These are phyloP conservation scores for Microstegium vimineum DNA, from an alignment of 176 grass and related monocot species.

Conservation along the genomic window DNA sequence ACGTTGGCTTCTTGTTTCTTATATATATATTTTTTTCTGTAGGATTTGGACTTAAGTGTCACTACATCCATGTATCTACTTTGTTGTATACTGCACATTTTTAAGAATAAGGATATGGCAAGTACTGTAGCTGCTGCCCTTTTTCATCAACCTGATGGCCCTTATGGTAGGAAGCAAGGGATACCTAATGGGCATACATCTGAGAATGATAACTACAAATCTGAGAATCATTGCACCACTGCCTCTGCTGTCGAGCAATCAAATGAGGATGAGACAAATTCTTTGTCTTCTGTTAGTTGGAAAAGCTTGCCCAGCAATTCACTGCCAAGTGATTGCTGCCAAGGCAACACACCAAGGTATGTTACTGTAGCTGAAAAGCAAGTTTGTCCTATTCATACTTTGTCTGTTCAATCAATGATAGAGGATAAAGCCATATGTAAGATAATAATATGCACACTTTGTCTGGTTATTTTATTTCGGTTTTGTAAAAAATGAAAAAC, in stretches of 20 bases:
- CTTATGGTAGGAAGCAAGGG: conserved; percentile 38
- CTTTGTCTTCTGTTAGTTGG: conserved; percentile 20
- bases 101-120: conserved; percentile 94
- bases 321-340: conserved; percentile 43
- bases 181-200: conserved; percentile 48
- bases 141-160: conserved; percentile 63
- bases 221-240: conserved; percentile 24
- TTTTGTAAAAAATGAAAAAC: no score
- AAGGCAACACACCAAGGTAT: conserved; percentile 72
- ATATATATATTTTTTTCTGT: conserved; percentile 28
- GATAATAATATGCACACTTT: neutral
- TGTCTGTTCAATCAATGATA: neutral
- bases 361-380: conserved; percentile 6
- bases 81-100: conserved; percentile 94
- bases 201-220: conserved; percentile 30
- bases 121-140: conserved; percentile 76
- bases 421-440: neutral
- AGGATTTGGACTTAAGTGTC: conserved; percentile 74
- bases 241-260: conserved; percentile 14
- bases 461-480: no score
- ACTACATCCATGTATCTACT: conserved; percentile 88
- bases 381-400: conserved; percentile 7
- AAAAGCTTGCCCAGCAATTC: conserved; percentile 30
- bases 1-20: conserved; percentile 3
- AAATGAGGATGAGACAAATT: conserved; percentile 33